Evolutionary conservation across 106 monocot genomes (phyloP), one percentile per base, ranked within the genome.

Genomic region (Allium sativum): DNA sequence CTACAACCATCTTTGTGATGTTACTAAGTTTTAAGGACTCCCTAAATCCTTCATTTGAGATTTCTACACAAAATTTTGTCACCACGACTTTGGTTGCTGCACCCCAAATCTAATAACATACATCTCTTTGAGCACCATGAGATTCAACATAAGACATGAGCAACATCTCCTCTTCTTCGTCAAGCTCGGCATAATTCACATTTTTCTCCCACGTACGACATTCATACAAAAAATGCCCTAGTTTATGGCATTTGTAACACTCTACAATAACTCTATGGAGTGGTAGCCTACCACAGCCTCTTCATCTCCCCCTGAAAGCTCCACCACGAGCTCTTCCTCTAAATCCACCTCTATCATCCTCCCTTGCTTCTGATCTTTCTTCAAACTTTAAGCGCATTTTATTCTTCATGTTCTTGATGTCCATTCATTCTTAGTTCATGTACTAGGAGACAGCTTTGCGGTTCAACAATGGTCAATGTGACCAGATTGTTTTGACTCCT

Each of bases 171-270:
- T 56, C 55, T 16, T 52, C 51, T 52, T 52, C 55, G 1, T 31
- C 31, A 31, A 31, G 5, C 31, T 31, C 31, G 3, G 55, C 55
- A 18, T 56, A 56, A 20, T 56, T 7, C 10, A 20, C 55, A 9
- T 10, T 20, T 56, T 56, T 56, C 55, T 56, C 55, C 55, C 55
- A 56, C 3, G 18, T 56, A 7, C 12, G 55, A 17, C 7, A 56
- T 56, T 56, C 55, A 3, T 56, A 56, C 4, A 18, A 17, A 20
- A 56, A 56, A 20, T 56, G 55, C 13, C 55, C 55, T 56, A 56
- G 55, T n/a, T 15, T 56, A 20, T 56, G 4, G 55, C 17, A 56
- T 56, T 56, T 56, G 17, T 18, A 56, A 18, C 55, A 56, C 55
- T n/a, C 55, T 9, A 15, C 17, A 31, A 56, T 56, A 18, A 17